Evolutionary conservation across 2,329 filamentous ascomycete species (phyloP), one percentile per base, ranked within the genome.

Genomic region (Neoarthrinium moseri): DNA sequence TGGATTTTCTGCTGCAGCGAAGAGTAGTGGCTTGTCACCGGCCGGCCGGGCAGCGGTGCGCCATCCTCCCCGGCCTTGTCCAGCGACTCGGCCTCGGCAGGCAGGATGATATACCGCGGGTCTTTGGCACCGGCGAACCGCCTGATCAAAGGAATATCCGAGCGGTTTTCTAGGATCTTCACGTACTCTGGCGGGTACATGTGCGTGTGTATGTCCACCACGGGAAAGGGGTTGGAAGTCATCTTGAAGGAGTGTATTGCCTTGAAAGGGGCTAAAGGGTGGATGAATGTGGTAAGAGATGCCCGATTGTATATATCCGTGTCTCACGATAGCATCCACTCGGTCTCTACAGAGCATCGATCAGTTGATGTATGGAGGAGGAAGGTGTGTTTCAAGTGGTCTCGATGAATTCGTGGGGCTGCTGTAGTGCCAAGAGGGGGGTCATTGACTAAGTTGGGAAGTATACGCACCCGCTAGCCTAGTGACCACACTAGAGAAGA

Each of bases 1-100:
- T 81, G 76, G 12, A 96, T 75, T 61, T 96, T 96, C 56, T 89
- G 77, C 13, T 74, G 70, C 47, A 95, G 84, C 35, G 89, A 88
- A 51, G 85, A 89, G 73, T 92, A 96, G 58, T 91, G 88, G 1
- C 82, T 74, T 18, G 90, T 92, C 34, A 96, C 81, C 4, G 91
- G 91, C 4, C 91, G 83, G 29, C 91, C 91, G 3, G 88, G 84
- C 7, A 81, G 78, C 35, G 76, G 80, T 17, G 72, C 70, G 20
- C 76, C 67, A 17, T 46, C 29, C n/a, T 51, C 39, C 42, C 73
- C 68, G 3, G 82, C 71, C 41, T 69, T 68, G n/a, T 75, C 65
- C 17, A 77, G 61, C 4, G 69, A 66, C 37, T 71, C 67, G 38
- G 69, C 66, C 56, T 78, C 74, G 18, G 72, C 65, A 21, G 68